These are phyloP conservation scores for Corymbia calophylla DNA, from an alignment of 441 rosid species.

Conservation along the genomic window DNA sequence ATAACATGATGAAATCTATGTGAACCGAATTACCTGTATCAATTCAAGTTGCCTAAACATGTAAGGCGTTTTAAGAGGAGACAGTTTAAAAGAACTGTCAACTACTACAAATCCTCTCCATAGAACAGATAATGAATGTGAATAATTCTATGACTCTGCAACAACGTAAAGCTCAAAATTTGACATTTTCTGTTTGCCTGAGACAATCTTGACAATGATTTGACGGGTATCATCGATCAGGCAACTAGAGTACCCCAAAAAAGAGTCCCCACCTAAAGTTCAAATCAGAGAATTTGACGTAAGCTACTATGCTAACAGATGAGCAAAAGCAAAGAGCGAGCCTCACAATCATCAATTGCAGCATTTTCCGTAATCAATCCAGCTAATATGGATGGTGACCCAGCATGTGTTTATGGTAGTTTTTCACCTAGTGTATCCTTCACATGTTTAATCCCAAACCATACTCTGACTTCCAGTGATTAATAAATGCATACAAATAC, in stretches of 20 bases:
- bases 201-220: neutral
- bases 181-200: neutral
- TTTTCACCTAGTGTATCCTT: neutral
- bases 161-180: neutral
- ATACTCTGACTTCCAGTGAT: neutral
- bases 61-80: neutral
- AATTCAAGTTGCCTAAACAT: neutral
- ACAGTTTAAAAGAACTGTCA: neutral
- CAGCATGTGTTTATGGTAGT: neutral
- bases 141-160: neutral
- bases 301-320: neutral
- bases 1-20: neutral
- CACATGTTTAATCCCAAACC: neutral
- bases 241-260: neutral
- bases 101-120: neutral
- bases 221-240: neutral
- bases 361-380: neutral
- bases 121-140: neutral
- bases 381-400: neutral
- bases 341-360: neutral
- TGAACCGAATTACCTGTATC: neutral
- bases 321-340: neutral
- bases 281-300: neutral
- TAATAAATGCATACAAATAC: neutral
- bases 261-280: neutral